These are phyloP conservation scores for Aureobasidium melanogenum DNA, from an alignment of 2,329 filamentous ascomycete species.

Conservation along the genomic window DNA sequence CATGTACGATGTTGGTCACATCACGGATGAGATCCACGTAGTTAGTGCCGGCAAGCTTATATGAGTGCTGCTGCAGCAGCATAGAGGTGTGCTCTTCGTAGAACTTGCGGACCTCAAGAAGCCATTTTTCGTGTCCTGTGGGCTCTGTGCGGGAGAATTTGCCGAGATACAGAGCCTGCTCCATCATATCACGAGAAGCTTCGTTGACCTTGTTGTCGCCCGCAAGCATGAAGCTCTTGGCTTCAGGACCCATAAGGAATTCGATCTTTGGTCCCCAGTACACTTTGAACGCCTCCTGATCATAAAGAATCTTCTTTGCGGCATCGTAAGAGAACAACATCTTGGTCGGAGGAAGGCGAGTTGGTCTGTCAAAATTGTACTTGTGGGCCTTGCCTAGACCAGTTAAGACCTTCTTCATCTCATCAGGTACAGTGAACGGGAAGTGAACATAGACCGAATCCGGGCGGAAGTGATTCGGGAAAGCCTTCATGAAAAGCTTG, in stretches of 20 bases:
- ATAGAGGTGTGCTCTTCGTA: slow-evolving; percentile 40
- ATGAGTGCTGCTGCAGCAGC: slow-evolving; percentile 36
- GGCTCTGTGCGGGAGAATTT: slow-evolving; percentile 20
- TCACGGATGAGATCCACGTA: slow-evolving; percentile 43
- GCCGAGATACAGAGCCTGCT: slow-evolving; percentile 33
- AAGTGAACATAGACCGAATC: slow-evolving; percentile 43
- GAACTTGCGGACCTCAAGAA: slow-evolving; percentile 37
- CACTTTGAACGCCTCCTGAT: slow-evolving; percentile 38
- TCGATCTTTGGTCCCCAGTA: slow-evolving; percentile 39
- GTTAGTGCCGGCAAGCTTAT: slow-evolving; percentile 35
- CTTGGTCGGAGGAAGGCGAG: slow-evolving; percentile 24
- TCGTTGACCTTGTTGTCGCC: slow-evolving; percentile 35
- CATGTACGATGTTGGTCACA: slow-evolving; percentile 44
- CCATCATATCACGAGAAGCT: slow-evolving; percentile 35
- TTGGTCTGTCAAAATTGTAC: slow-evolving; percentile 30
- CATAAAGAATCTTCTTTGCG: slow-evolving; percentile 33
- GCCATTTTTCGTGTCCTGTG: slow-evolving; percentile 32
- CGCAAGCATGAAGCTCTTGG: slow-evolving; percentile 40
- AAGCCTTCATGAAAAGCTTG: slow-evolving; percentile 42
- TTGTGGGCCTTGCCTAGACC: slow-evolving; percentile 32
- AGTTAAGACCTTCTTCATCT: slow-evolving; percentile 36
- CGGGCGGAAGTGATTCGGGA: slow-evolving; percentile 40
- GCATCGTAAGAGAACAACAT: slow-evolving; percentile 39
- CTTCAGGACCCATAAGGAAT: slow-evolving; percentile 35
- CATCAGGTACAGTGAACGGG: slow-evolving; percentile 39